A percentile compares a stretch with the other conserved stretches of the same genome.
phyloP scores from a whole-genome alignment of 2,329 filamentous ascomycete genomes.

The Penicillium brasilianum region DNA sequence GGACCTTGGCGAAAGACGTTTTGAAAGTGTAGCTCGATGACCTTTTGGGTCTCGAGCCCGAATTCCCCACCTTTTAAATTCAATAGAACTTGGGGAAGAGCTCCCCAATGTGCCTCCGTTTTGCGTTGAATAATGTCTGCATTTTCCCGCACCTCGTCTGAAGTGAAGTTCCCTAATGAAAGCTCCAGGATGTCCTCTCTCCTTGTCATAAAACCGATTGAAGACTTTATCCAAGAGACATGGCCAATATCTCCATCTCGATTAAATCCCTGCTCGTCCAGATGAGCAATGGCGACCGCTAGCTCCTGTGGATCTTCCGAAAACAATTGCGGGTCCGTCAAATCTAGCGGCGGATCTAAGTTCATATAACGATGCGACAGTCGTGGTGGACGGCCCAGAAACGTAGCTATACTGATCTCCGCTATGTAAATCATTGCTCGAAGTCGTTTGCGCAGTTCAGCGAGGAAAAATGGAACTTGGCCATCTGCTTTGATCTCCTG shows the following conservation, averaged over 20 bases:
- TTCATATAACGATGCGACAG: slow-evolving; percentile 9
- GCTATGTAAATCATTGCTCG: slow-evolving; percentile 5
- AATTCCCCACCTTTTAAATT: neutral
- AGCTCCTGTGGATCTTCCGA: neutral
- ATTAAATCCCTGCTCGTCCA: slow-evolving; percentile 1
- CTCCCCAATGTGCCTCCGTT: neutral
- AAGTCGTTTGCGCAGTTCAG: slow-evolving; percentile 9
- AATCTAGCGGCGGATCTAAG: slow-evolving; percentile 4
- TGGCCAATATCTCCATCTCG: neutral
- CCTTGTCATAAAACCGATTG: neutral
- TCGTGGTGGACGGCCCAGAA: slow-evolving; percentile 6
- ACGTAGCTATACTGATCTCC: slow-evolving; percentile 12
- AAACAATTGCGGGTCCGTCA: neutral
- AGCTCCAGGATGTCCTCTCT: slow-evolving; percentile 1
- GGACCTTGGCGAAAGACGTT: slow-evolving; percentile 9
- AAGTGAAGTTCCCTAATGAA: neutral
- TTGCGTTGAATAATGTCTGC: neutral
- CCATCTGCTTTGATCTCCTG: neutral
- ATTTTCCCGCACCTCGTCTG: neutral
- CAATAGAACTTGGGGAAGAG: neutral
- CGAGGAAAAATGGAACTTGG: neutral
- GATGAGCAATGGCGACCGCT: neutral
- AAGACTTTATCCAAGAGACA: neutral
- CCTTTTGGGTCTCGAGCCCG: neutral
- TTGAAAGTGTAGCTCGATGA: neutral